Conservation (phyloP, 805 yeast genomes). For the Ogataea naganishii region DNA sequence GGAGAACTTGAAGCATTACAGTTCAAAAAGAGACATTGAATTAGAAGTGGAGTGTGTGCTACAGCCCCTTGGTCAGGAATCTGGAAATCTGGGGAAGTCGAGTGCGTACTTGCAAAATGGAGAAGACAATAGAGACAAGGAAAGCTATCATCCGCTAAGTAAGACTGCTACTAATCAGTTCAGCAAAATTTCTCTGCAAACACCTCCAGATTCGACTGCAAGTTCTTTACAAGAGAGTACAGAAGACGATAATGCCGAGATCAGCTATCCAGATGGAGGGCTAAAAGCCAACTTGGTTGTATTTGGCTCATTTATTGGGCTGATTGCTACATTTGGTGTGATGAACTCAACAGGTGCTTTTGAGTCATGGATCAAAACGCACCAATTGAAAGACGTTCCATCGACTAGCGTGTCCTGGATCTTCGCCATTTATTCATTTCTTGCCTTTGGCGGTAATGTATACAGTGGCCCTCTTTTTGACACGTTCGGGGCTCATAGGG, state of each 20-base stretch:
- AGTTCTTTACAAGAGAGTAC: neutral
- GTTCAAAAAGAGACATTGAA: too few species aligned
- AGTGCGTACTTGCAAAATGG: too few species aligned
- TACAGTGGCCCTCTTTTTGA: conserved; percentile 31
- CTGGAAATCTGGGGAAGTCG: too few species aligned
- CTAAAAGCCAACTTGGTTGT: conserved; percentile 24
- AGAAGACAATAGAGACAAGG: too few species aligned
- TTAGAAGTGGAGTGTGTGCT: too few species aligned
- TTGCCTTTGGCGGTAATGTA: conserved; percentile 30
- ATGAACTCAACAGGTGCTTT: conserved; percentile 50
- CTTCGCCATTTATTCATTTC: conserved; percentile 42
- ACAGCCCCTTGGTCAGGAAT: conserved; percentile 1
- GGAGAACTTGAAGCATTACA: too few species aligned
- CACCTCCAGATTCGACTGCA: neutral
- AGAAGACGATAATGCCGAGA: conserved; percentile 1
- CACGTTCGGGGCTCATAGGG: conserved; percentile 24
- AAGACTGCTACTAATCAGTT: too few species aligned
- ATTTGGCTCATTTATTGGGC: conserved; percentile 44
- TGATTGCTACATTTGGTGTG: conserved; percentile 45
- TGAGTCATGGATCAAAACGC: conserved; percentile 42
- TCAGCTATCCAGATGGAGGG: conserved; percentile 55
- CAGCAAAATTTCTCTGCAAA: neutral
- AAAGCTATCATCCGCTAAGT: too few species aligned
- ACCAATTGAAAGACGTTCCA: conserved; percentile 33
- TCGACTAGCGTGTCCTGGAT: conserved; percentile 52